Base-by-base conservation (phyloP, 1,139 yeast species). In the Tardiomyces blankii region DNA sequence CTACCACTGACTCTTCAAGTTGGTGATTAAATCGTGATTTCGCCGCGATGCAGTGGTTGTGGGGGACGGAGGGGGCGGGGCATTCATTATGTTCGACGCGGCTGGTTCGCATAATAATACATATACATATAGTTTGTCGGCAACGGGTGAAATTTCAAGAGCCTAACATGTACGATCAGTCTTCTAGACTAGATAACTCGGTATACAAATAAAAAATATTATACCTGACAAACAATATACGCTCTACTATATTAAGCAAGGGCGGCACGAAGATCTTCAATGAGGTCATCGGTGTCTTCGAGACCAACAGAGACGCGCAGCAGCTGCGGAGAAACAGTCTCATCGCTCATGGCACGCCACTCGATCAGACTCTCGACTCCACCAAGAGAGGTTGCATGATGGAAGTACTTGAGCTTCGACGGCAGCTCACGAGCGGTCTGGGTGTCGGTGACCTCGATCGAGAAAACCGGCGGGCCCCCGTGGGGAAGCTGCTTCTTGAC, bases 351-450 rank as follows among this genome's bases (percentile, higher is more conserved):
- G 1, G 87, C 82, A 59, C 96, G 76, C 95, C 96, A 87, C 64
- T 89, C 96, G 49, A 88, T 78, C 56, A 88, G 70, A 46, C 94
- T 83, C 62, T 89, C 96, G 6, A 84, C 86, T n/a, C 96, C 95
- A 39, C 96, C 96, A 28, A 89, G 70, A 5, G 95, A 85, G 0
- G 96, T 88, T 1, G 96, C 95, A 64, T 89, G 96, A 51, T 80
- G 80, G 67, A 88, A 87, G 51, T 75, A 74, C 54, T 79, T 75
- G 49, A 88, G 69, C 51, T 73, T 76, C 1, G 81, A 69, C 2
- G 96, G 95, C 13, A 89, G 68, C 2, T 54, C 47, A 52, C 72
- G 75, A 0, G 96, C 96, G 23, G 69, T 64, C 9, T 75, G 75
- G 47, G 69, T 75, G 16, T 69, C 61, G 4, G 63, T 59, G 33